Evolutionary conservation across 257 asterid genomes (phyloP), one percentile per base, ranked within the genome.

Genomic region (Solanum peruvianum): DNA sequence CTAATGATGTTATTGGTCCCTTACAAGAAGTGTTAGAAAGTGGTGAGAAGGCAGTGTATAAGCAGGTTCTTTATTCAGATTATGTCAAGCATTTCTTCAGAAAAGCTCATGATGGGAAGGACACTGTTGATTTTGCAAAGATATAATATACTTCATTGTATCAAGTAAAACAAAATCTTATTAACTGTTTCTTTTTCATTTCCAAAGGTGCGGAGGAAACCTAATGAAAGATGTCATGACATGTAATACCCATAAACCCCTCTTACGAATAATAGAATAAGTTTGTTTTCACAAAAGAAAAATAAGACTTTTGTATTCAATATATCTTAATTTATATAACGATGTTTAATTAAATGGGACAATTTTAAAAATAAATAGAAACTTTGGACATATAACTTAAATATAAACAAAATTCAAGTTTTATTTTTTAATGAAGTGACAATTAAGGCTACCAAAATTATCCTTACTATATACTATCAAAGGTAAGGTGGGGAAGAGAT

Each of bases 91-190:
- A 92, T 88, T 93, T 93, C 88, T 91, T 91, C 70, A 62, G 94
- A 69, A 92, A 92, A 82, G 92, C 89, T 18, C 94, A 93, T 82
- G 92, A 92, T 87, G 96, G 96, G 14, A 93, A 93, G 88, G 84
- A 86, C 42, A 88, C 94, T 1, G 81, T 93, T 69, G 92, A 93
- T 47, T 92, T 67, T 86, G 94, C 90, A 20, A 91, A 89, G 86
- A 77, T 91, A 29, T 91, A 89, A 92, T 18, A 18, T 9, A 41
- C 37, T 14, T 62, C 66, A 73, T 23, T 41, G 41, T 49, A 83
- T 86, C 71, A 49, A 64, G 42, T 27, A 25, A 5, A 27, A 15
- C 12, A 15, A 27, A 25, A 4, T 37, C 16, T 72, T 37, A 1
- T n/a, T 23, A 25, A 25, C 71, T 23, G 23, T 13, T n/a, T 11